These are phyloP conservation scores for Phlebopus sp. DNA, from an alignment of 1,284 basidiomycete species.

Conservation along the genomic window DNA sequence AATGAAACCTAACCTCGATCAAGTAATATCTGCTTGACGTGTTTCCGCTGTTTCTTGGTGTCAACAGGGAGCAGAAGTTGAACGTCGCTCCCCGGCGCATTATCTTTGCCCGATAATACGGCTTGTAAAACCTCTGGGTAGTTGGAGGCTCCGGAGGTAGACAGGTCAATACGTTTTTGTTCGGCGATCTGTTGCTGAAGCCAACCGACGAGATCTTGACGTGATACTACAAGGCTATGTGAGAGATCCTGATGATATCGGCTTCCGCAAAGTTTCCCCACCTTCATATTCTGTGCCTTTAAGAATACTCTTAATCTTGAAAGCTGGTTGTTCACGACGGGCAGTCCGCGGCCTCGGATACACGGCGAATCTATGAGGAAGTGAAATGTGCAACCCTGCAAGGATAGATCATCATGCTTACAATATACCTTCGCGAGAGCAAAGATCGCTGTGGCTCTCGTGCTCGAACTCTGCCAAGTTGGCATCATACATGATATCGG, in stretches of 20 bases:
- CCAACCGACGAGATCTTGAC: conserved; percentile 67
- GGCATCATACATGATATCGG: conserved; percentile 84
- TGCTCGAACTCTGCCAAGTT: conserved; percentile 58
- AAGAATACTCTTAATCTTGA: conserved; percentile 78
- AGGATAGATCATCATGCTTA: conserved; percentile 34
- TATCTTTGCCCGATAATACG: conserved; percentile 43
- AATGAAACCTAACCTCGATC: conserved; percentile 52
- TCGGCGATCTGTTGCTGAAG: conserved; percentile 75
- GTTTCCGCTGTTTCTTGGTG: conserved; percentile 69
- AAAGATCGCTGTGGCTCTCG: conserved; percentile 64
- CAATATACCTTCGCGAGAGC: conserved; percentile 76
- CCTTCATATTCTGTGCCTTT: conserved; percentile 73
- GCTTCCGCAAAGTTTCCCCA: conserved; percentile 29
- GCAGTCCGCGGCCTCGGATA: conserved; percentile 59
- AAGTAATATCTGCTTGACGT: conserved; percentile 64
- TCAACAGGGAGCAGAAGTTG: conserved; percentile 67
- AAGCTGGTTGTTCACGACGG: conserved; percentile 62
- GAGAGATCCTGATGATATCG: neutral
- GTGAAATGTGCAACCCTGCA: neutral
- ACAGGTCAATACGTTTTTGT: conserved; percentile 68
- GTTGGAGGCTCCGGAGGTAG: conserved; percentile 53
- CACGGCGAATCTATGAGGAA: conserved; percentile 59
- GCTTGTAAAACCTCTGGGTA: conserved; percentile 36
- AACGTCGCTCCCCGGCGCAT: conserved; percentile 39
- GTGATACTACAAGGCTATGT: conserved; percentile 47